Conservation (phyloP, 495 filamentous ascomycete genomes). For the Clohesyomyces aquaticus region DNA sequence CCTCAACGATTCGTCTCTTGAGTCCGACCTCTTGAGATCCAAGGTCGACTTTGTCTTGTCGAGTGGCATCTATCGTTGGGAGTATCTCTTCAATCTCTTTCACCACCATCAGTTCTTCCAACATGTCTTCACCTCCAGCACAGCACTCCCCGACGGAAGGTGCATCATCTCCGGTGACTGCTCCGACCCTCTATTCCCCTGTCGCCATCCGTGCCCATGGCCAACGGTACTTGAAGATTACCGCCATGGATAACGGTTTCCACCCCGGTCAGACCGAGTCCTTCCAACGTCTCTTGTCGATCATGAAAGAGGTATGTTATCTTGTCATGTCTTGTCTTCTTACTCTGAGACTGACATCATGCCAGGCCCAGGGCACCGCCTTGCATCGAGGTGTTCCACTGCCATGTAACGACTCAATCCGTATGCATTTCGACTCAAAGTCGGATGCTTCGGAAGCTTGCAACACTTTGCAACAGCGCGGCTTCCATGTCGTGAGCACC, state of each 20-base stretch:
- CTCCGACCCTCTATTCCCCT: not conserved
- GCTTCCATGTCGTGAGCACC: not conserved
- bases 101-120: not conserved
- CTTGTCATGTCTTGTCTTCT: not conserved
- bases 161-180: not conserved
- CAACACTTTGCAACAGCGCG: not conserved
- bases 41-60: not conserved
- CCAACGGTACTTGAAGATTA: conserved; percentile 17
- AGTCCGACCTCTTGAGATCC: not conserved
- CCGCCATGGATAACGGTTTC: not conserved
- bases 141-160: not conserved
- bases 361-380: not conserved
- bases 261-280: not conserved
- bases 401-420: not conserved
- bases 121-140: not conserved
- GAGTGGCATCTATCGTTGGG: not conserved
- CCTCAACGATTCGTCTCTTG: not conserved
- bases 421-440: not conserved
- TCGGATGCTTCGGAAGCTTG: not conserved
- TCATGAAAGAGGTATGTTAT: conserved; percentile 25
- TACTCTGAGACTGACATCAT: not conserved
- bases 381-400: not conserved
- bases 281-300: conserved; percentile 1
- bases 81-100: conserved; percentile 2
- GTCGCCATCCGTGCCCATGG: not conserved